A percentile compares a stretch with the other conserved stretches of the same genome.
These are phyloP conservation scores for Penicillium sp. DNA, from an alignment of 2,329 filamentous ascomycete genomes.

Conservation along the genomic window DNA sequence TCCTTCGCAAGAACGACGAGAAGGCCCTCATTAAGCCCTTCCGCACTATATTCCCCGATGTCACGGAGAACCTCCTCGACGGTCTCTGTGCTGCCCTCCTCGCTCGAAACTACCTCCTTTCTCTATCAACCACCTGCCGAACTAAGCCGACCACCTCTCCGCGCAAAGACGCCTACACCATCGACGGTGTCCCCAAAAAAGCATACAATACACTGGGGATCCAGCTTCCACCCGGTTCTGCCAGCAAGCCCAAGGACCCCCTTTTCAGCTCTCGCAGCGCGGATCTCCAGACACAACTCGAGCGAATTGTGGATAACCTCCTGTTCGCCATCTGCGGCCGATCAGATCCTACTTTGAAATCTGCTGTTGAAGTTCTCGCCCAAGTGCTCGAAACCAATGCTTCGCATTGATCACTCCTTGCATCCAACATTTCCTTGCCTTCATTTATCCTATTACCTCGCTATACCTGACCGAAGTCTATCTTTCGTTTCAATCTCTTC, in stretches of 20 bases:
- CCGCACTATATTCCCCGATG: slow-evolving; percentile 30
- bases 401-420: slow-evolving; percentile 7
- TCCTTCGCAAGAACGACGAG: slow-evolving; percentile 32
- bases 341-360: slow-evolving; percentile 30
- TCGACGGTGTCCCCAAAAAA: slow-evolving; percentile 29
- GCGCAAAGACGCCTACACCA: slow-evolving; percentile 17
- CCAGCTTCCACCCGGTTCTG: slow-evolving; percentile 22
- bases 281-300: slow-evolving; percentile 27
- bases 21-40: slow-evolving; percentile 29
- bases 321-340: slow-evolving; percentile 31
- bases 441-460: not conserved
- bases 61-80: slow-evolving; percentile 29
- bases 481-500: not conserved
- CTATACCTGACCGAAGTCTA: not conserved
- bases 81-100: slow-evolving; percentile 32
- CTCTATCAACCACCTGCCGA: slow-evolving; percentile 24
- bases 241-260: slow-evolving; percentile 24
- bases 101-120: slow-evolving; percentile 32
- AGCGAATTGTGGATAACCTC: slow-evolving; percentile 31
- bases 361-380: slow-evolving; percentile 31
- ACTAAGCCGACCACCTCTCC: slow-evolving; percentile 15
- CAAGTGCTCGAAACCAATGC: slow-evolving; percentile 32
- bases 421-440: not conserved
- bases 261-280: slow-evolving; percentile 24
- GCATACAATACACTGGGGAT: slow-evolving; percentile 28